phyloP scores from a whole-genome alignment of 495 filamentous ascomycete species.

The Jackrogersella multiformis region DNA sequence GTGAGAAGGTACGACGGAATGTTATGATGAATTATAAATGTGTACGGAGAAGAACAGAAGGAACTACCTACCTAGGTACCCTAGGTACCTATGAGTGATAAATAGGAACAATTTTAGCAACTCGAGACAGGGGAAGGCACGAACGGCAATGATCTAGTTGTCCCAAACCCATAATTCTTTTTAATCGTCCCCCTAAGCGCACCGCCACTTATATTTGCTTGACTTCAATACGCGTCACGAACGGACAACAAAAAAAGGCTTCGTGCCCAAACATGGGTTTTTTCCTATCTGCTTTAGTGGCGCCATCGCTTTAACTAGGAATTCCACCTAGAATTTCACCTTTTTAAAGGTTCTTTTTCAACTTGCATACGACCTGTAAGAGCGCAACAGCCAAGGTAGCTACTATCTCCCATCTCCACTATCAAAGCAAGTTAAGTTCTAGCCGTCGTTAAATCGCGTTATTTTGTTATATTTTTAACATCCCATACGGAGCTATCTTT shows the following conservation, averaged over 20 bases:
- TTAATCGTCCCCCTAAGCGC: background rate
- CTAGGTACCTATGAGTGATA: no score
- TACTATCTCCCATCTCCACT: no score
- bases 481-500: no score
- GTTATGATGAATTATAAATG: background rate
- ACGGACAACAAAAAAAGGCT: background rate
- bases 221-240: constrained; percentile 19
- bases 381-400: no score
- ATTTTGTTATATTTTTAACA: no score
- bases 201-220: background rate
- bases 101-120: background rate
- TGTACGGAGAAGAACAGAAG: background rate
- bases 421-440: no score
- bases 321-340: background rate
- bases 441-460: no score
- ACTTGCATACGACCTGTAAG: no score
- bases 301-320: background rate
- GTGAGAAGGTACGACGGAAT: background rate
- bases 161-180: background rate
- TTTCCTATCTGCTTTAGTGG: background rate
- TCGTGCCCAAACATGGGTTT: constrained; percentile 3
- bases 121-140: background rate
- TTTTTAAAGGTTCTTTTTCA: no score
- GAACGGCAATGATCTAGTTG: background rate
- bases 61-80: no score